A percentile compares a stretch with the other conserved stretches of the same genome.
phyloP scores from a whole-genome alignment of 129 eudicot genomes.

The Tanacetum coccineum region DNA sequence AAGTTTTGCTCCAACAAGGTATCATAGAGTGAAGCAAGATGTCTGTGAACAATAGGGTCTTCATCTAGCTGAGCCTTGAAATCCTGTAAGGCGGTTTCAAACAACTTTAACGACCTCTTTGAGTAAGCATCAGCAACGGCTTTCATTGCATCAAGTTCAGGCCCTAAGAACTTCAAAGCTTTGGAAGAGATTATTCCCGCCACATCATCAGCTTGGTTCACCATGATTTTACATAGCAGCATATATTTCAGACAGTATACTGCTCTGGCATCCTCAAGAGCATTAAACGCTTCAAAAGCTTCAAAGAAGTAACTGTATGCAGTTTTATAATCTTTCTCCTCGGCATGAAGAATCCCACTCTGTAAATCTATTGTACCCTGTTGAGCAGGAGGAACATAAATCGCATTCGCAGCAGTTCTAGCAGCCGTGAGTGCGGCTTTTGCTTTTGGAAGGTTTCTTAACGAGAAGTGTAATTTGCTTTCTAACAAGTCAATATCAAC shows the following conservation, averaged over 20 bases:
- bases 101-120: slow-evolving; percentile 63
- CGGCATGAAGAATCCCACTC: slow-evolving; percentile 51
- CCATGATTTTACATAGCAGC: slow-evolving; percentile 66
- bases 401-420: slow-evolving; percentile 72
- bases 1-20: slow-evolving; percentile 57
- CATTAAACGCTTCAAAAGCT: slow-evolving; percentile 60
- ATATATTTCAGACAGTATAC: slow-evolving; percentile 67
- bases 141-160: slow-evolving; percentile 76
- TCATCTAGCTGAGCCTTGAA: slow-evolving; percentile 66
- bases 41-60: slow-evolving; percentile 80
- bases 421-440: slow-evolving; percentile 70
- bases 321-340: slow-evolving; percentile 59
- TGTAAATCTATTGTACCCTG: slow-evolving; percentile 58
- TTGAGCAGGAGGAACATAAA: slow-evolving; percentile 68
- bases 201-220: slow-evolving; percentile 64
- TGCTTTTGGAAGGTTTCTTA: slow-evolving; percentile 49
- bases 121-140: slow-evolving; percentile 74
- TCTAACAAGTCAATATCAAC: slow-evolving; percentile 60
- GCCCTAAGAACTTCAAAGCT: slow-evolving; percentile 62
- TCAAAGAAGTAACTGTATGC: slow-evolving; percentile 59
- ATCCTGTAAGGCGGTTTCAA: slow-evolving; percentile 57
- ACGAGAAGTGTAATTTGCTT: slow-evolving; percentile 56
- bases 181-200: slow-evolving; percentile 69
- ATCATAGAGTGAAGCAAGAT: slow-evolving; percentile 54
- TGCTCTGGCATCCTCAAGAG: slow-evolving; percentile 56